These are phyloP conservation scores for Sporisorium scitamineum DNA, from an alignment of 1,284 basidiomycete species.

Conservation along the genomic window DNA sequence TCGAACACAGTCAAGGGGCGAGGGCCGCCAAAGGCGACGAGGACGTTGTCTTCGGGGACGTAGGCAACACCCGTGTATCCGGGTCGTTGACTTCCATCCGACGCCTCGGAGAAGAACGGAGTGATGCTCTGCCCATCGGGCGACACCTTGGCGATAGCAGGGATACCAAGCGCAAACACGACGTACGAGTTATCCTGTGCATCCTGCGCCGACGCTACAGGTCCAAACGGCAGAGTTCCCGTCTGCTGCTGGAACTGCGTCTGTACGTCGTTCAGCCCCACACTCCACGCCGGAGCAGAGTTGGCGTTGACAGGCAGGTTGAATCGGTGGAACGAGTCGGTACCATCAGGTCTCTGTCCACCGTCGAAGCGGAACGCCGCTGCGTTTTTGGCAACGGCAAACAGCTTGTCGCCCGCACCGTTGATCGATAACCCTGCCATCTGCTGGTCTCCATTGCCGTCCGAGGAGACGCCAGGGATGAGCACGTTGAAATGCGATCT, in stretches of 20 bases:
- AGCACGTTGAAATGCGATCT: slow-evolving; percentile 55
- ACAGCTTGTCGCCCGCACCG: slow-evolving; percentile 54
- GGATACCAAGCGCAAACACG: slow-evolving; percentile 63
- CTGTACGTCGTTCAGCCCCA: slow-evolving; percentile 58
- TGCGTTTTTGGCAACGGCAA: slow-evolving; percentile 62
- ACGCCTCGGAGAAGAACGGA: slow-evolving; percentile 52
- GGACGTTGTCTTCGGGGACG: slow-evolving; percentile 49
- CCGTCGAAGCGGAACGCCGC: slow-evolving; percentile 60
- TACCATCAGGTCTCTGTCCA: slow-evolving; percentile 50
- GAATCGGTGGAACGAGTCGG: slow-evolving; percentile 64
- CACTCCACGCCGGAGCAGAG: slow-evolving; percentile 54
- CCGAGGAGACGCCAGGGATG: slow-evolving; percentile 57
- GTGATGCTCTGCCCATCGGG: slow-evolving; percentile 50
- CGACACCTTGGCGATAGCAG: slow-evolving; percentile 64
- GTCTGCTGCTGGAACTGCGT: slow-evolving; percentile 38
- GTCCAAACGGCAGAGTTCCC: slow-evolving; percentile 63
- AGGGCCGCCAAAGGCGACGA: slow-evolving; percentile 65
- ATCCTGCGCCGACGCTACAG: slow-evolving; percentile 64
- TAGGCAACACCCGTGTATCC: slow-evolving; percentile 65
- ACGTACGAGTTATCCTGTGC: slow-evolving; percentile 65
- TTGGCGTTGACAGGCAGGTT: slow-evolving; percentile 52
- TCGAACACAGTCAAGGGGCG: slow-evolving; percentile 61
- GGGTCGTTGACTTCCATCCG: slow-evolving; percentile 61
- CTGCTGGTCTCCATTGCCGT: slow-evolving; percentile 61
- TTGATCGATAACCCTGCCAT: slow-evolving; percentile 63